Evolutionary conservation across 768 basidiomycete genomes (phyloP), one percentile per base, ranked within the genome.

Genomic region (Pleurotus giganteus): DNA sequence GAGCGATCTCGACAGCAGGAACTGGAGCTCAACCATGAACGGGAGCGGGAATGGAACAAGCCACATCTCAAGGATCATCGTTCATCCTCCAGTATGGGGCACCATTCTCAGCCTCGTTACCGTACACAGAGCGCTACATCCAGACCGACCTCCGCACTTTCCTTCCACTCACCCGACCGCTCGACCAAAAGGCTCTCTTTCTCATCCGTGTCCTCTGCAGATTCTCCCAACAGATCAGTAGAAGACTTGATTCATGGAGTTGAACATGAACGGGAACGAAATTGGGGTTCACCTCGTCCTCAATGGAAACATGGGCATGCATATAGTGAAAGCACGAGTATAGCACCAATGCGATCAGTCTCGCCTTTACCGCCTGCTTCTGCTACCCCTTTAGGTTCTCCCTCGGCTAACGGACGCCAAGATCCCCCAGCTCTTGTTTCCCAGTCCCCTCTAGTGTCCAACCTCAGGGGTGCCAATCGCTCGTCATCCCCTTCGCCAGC

Each of bases 221-320:
- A 17, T 42, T 71, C 73, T 31, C 66, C 72, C 39, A 66, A 74
- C 4, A 71, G 70, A 54, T 84, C 83, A 13, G 12, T 45, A 19
- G 62, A 63, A 50, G 68, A 66, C 39, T 58, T 68, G 49, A 54
- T 63, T 55, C 58, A 65, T n/a, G 79, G 74, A 59, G 54, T 69
- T 3, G 56, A 61, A n/a, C 78, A 81, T 34, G 77, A 79, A 59
- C 76, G 84, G 45, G 86, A 88, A 66, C 74, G 83, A 45, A 88
- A 88, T 61, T 88, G 85, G 86, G 84, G 85, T 65, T 78, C 85
- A 6, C 83, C 81, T n/a, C 79, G 74, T 32, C 84, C 82, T 5
- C 76, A 72, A 47, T 86, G 85, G 85, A 64, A 69, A 17, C 58
- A 61, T 28, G 66, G 65, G 47, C 51, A n/a, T n/a, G n/a, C n/a